Conservation (phyloP, 2,329 filamentous ascomycete genomes). For the Ophiosphaerella herpotricha region DNA sequence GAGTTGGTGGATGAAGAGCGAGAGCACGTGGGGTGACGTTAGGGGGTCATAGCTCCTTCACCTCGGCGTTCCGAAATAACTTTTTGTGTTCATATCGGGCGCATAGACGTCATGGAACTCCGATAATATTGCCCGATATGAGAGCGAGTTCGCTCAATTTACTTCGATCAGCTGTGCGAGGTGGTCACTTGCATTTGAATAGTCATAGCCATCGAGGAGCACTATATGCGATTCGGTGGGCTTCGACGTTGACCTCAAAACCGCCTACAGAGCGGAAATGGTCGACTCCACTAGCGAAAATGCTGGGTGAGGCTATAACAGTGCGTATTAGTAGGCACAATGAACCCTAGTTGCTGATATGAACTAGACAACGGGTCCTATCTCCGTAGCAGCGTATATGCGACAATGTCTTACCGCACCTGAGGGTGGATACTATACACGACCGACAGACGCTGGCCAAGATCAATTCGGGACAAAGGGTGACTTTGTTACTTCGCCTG, state of each 20-base stretch:
- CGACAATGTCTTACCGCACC: conserved; percentile 95
- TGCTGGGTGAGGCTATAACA: conserved; percentile 82
- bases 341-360: not conserved
- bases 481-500: conserved; percentile 95
- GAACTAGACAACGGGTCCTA: conserved; percentile 78
- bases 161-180: conserved; percentile 27
- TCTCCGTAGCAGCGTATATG: conserved; percentile 94
- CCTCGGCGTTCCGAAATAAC: conserved; percentile 32
- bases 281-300: conserved; percentile 91
- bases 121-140: conserved; percentile 33
- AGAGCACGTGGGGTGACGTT: conserved; percentile 16
- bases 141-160: conserved; percentile 34
- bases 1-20: conserved; percentile 1
- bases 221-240: conserved; percentile 45
- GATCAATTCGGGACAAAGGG: conserved; percentile 93
- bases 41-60: conserved; percentile 42
- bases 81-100: conserved; percentile 24
- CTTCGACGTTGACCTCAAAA: conserved; percentile 18
- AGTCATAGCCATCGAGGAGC: conserved; percentile 5
- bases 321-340: conserved; percentile 53
- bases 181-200: conserved; percentile 11
- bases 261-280: conserved; percentile 62
- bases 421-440: conserved; percentile 90
- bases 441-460: conserved; percentile 65
- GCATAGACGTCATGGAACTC: conserved; percentile 39